Conservation (phyloP, 805 yeast genomes). For the Kodamaea laetipori region DNA sequence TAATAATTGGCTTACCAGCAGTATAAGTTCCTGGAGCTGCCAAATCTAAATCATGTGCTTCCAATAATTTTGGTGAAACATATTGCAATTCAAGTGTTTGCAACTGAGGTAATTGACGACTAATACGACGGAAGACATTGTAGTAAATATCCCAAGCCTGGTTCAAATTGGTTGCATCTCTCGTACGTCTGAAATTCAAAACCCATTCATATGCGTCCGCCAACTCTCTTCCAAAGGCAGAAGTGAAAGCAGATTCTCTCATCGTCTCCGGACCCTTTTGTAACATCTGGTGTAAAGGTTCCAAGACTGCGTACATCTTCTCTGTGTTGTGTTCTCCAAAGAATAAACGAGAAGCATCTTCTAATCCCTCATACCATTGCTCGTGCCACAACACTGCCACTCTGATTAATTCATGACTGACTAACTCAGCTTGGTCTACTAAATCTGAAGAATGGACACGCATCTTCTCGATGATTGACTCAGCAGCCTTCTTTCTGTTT, state of each 20-base stretch:
- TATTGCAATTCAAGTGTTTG: conserved; percentile 86
- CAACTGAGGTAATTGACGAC: conserved; percentile 84
- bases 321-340: conserved; percentile 94
- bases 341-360: conserved; percentile 91
- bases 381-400: conserved; percentile 98
- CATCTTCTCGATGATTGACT: conserved; percentile 89
- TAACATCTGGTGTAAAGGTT: conserved; percentile 83
- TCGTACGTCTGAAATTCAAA: conserved; percentile 77
- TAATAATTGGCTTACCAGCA: conserved; percentile 77
- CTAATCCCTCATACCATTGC: conserved; percentile 96
- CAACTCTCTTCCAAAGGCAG: conserved; percentile 90
- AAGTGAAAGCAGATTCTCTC: conserved; percentile 88
- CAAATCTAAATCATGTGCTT: conserved; percentile 74
- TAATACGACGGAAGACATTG: conserved; percentile 87
- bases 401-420: conserved; percentile 89
- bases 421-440: conserved; percentile 91
- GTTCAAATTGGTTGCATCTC: conserved; percentile 83
- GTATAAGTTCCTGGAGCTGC: conserved; percentile 94
- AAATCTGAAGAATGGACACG: conserved; percentile 78
- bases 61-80: conserved; percentile 86
- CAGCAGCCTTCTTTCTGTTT: conserved; percentile 88
- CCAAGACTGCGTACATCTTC: conserved; percentile 88
- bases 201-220: conserved; percentile 95
- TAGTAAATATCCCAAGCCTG: conserved; percentile 99
- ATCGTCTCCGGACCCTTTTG: conserved; percentile 89